Evolutionary conservation across 352 stramenopile genomes (phyloP).

Genomic region (Phytophthora citricola): DNA sequence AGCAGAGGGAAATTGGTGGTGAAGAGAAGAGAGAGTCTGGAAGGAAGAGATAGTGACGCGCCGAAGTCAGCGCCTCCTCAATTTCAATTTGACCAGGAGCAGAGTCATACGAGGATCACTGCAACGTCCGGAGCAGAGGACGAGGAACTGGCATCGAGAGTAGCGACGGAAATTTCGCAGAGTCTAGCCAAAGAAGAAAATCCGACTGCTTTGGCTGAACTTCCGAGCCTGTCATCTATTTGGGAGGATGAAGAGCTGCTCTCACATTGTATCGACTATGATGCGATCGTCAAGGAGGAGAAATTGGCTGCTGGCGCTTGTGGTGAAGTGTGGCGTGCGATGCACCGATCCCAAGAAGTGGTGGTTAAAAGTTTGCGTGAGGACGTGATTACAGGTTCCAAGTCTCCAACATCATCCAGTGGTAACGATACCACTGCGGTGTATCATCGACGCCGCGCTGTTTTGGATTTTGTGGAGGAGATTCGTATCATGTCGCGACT

Average conservation of each 20-base stretch:
- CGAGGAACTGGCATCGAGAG: slow-evolving; percentile 11
- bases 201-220: slow-evolving; percentile 1
- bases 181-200: slow-evolving; percentile 3
- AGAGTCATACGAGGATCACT: neutral
- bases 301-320: slow-evolving; percentile 43
- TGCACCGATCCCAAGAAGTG: slow-evolving; percentile 46
- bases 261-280: slow-evolving; percentile 53
- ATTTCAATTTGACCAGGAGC: slow-evolving; percentile 24
- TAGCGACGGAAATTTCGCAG: slow-evolving; percentile 14
- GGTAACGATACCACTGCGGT: slow-evolving; percentile 10
- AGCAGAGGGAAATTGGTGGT: slow-evolving; percentile 15
- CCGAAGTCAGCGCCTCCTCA: neutral
- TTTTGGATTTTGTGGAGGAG: slow-evolving; percentile 57
- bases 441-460: slow-evolving; percentile 26
- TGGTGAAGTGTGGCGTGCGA: slow-evolving; percentile 55
- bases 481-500: slow-evolving; percentile 56
- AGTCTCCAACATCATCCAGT: slow-evolving; percentile 6
- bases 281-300: slow-evolving; percentile 36
- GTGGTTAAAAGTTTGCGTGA: slow-evolving; percentile 51
- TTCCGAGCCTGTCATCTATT: slow-evolving; percentile 32
- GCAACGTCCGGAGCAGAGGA: slow-evolving; percentile 2
- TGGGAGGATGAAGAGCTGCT: slow-evolving; percentile 75
- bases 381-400: slow-evolving; percentile 17
- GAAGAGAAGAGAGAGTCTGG: slow-evolving; percentile 16
- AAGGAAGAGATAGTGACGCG: slow-evolving; percentile 10